These are phyloP conservation scores for Podila minutissima DNA, from an alignment of 192 early-diverging fungal species.

Conservation along the genomic window DNA sequence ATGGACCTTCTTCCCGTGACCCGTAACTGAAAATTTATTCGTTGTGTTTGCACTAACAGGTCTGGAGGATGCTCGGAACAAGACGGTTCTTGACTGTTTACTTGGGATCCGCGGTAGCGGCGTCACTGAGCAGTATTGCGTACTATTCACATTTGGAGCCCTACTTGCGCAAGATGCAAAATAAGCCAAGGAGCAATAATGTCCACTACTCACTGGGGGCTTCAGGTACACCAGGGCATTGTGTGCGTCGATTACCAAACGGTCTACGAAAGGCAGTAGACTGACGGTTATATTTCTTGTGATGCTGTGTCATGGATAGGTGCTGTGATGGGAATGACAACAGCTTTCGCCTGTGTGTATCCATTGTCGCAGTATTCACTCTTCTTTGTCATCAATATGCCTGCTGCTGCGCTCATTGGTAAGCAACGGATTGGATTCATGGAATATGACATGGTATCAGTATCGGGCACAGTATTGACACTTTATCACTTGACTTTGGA, in stretches of 20 bases:
- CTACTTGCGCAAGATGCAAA: slow-evolving; percentile 26
- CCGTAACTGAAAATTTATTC: not conserved
- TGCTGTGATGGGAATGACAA: slow-evolving; percentile 58
- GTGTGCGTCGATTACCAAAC: not conserved
- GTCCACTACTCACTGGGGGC: slow-evolving; percentile 56
- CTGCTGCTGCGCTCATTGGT: slow-evolving; percentile 55
- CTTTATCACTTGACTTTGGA: not conserved
- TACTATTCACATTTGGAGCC: slow-evolving; percentile 55
- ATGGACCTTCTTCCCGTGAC: not conserved
- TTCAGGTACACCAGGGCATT: slow-evolving; percentile 31
- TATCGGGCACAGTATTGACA: not conserved
- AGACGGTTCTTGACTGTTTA: slow-evolving; percentile 56
- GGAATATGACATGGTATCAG: no score
- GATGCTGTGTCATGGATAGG: not conserved
- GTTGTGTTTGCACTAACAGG: slow-evolving; percentile 3
- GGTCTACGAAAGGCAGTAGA: not conserved
- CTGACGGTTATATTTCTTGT: no score
- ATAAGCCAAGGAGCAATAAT: slow-evolving; percentile 10
- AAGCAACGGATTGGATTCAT: not conserved
- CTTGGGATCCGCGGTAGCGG: slow-evolving; percentile 49
- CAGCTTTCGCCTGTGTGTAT: slow-evolving; percentile 54
- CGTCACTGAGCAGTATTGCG: slow-evolving; percentile 43
- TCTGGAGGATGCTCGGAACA: slow-evolving; percentile 48
- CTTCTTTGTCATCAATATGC: slow-evolving; percentile 64
- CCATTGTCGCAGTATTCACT: slow-evolving; percentile 57